phyloP scores from a whole-genome alignment of 2,329 filamentous ascomycete genomes.

The Fusarium vanettenii region DNA sequence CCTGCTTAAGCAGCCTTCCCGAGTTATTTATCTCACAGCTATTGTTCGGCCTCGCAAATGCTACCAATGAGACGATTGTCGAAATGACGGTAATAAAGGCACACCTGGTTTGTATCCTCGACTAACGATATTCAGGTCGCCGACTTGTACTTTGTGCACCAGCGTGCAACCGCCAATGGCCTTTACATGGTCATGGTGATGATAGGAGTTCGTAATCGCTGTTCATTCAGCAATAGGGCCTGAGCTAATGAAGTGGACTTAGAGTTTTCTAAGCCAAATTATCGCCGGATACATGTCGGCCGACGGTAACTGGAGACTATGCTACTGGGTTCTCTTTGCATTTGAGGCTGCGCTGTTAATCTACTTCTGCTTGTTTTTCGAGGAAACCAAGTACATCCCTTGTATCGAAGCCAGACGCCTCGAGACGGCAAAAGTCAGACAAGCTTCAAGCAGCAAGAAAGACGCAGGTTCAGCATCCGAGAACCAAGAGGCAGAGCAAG shows the following conservation, averaged over 20 bases:
- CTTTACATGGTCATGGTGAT: slow-evolving; percentile 44
- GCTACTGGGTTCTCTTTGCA: slow-evolving; percentile 38
- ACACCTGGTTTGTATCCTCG: too few relatives aligned
- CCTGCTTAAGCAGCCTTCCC: slow-evolving; percentile 23
- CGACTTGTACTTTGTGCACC: slow-evolving; percentile 47
- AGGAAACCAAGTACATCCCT: slow-evolving; percentile 46
- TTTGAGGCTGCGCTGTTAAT: slow-evolving; percentile 20
- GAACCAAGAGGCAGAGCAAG: not conserved
- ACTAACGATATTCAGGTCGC: slow-evolving; percentile 24
- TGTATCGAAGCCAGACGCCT: not conserved
- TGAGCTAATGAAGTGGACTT: not conserved
- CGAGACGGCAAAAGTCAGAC: not conserved
- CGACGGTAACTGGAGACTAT: slow-evolving; percentile 39
- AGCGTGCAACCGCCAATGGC: slow-evolving; percentile 43
- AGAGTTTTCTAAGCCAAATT: slow-evolving; percentile 42
- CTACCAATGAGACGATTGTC: slow-evolving; percentile 50
- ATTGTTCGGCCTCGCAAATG: slow-evolving; percentile 47
- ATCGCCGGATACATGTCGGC: slow-evolving; percentile 44
- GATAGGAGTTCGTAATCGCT: slow-evolving; percentile 34
- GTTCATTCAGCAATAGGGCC: too few relatives aligned
- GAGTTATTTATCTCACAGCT: slow-evolving; percentile 42
- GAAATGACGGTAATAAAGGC: slow-evolving; percentile 47
- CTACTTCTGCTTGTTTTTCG: slow-evolving; percentile 35
- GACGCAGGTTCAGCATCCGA: not conserved
- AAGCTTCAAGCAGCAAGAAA: not conserved